Conservation (phyloP, 2,329 filamentous ascomycete species). For the Capronia coronata region DNA sequence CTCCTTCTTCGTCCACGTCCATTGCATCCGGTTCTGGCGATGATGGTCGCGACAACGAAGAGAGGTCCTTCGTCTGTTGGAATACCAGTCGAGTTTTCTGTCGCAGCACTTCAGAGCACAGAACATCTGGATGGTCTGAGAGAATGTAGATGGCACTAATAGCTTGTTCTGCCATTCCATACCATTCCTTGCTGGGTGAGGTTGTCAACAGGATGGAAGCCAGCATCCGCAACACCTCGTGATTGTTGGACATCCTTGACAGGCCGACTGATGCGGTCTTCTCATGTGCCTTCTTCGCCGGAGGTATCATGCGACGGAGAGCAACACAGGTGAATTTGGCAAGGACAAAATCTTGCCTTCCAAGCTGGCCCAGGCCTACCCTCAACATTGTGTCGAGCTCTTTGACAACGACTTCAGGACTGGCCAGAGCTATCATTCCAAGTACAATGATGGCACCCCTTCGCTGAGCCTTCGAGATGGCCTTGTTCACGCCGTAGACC, state of each 20-base stretch:
- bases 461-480: slow-evolving; percentile 85
- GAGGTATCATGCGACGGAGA: slow-evolving; percentile 80
- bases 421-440: slow-evolving; percentile 90
- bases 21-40: slow-evolving; percentile 31
- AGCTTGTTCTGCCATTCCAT: slow-evolving; percentile 87
- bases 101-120: slow-evolving; percentile 85
- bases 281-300: slow-evolving; percentile 70
- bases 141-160: slow-evolving; percentile 92
- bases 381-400: slow-evolving; percentile 93
- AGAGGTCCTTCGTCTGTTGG: slow-evolving; percentile 43
- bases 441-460: slow-evolving; percentile 92
- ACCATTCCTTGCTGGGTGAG: slow-evolving; percentile 92
- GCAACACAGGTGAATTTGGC: slow-evolving; percentile 96
- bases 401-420: slow-evolving; percentile 84
- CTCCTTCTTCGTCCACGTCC: slow-evolving; percentile 29
- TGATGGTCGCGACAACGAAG: slow-evolving; percentile 34
- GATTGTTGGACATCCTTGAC: slow-evolving; percentile 81
- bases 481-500: slow-evolving; percentile 88
- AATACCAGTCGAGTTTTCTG: slow-evolving; percentile 82
- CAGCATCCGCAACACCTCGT: slow-evolving; percentile 74
- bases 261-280: slow-evolving; percentile 48
- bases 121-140: slow-evolving; percentile 84
- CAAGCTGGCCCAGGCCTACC: slow-evolving; percentile 76
- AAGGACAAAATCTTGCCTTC: slow-evolving; percentile 74
- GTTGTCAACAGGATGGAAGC: slow-evolving; percentile 78